Base-by-base conservation (phyloP, 2,329 filamentous ascomycete genomes). In the Alternaria rosae region DNA sequence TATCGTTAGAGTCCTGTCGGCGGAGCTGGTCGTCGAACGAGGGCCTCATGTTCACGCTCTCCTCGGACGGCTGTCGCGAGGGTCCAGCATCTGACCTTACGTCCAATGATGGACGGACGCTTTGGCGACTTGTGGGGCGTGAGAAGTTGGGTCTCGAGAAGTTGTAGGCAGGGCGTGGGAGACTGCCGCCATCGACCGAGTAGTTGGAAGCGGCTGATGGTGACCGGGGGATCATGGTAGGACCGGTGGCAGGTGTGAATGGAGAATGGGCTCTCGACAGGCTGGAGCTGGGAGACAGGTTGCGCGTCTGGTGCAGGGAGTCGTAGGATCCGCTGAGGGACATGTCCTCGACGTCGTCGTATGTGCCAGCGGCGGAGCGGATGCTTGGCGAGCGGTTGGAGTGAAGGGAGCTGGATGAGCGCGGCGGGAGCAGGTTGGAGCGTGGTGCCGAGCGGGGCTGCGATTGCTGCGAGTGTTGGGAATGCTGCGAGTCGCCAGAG, bases 171-270 rank as follows among this genome's bases (percentile, higher is more conserved):
- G 93, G 91, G 15, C 90, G 87, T 12, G 90, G 88, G 35, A 93
- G 80, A 28, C 83, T 80, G 17, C 73, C 61, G 32, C 86, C 84
- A 50, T 81, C 85, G 45, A 86, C 85, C 2, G 93, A 97, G 53
- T 88, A 87, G 64, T 97, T 92, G 1, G 94, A 98, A 64, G 89
- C 89, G 38, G 92, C 86, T 0, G 95, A 98, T 2, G 93, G 93
- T 1, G 94, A 97, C 72, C 93, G 87, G 61, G 89, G 87, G 70
- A 90, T 67, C 10, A 70, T 67, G 1, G 88, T 66, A 1, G 88
- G 84, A 15, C 86, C 84, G 60, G 86, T 79, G 54, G 84, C 85
- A 2, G 90, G 89, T 23, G 91, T 91, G 64, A 87, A 83, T 48
- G 89, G 88, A 21, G 89, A 89, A 52, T 87, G 84, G 8, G 87